Base-by-base conservation (phyloP, 169 alveolate species). In the Cryptosporidium meleagridis region DNA sequence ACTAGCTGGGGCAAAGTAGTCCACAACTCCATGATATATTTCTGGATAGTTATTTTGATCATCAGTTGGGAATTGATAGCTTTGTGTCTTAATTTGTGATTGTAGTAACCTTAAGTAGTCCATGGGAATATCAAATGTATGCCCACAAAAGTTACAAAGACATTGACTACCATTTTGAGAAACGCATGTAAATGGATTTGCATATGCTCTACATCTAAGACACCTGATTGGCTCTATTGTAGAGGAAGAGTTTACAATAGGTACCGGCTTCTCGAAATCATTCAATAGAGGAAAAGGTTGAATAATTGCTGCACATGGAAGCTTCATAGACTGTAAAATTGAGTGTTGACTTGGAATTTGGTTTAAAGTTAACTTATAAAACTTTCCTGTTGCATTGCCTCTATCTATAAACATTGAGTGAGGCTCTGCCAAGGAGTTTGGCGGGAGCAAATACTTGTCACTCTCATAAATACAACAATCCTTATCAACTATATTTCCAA, bases 121-220 rank as follows among this genome's bases (percentile, higher is more conserved):
- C 37, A 62, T 62, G 10, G 89, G 89, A 23, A 80, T 89, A 70
- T 45, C 91, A 84, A 92, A 92, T 33, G 86, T 84, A 52, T 91
- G 91, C 9, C 91, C 92, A 61, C 94, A 92, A 72, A 92, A 86
- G 85, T 87, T 92, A 72, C 94, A 92, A 37, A 86, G 68, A 72
- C 94, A 92, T 41, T 92, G 92, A 45, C 72, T 86, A 70, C 94
- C 92, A 21, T 72, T 85, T 41, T 80, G 68, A 44, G 94, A 91
- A 69, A 92, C 85, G 37, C 92, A 53, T 85, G 92, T 92, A 68
- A 92, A 92, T 33, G 94, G 93, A 23, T 91, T 87, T 41, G 89
- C 85, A 84, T 92, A 92, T 16, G 91, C 91, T 85, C 91, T 75
- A 68, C 94, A 92, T 68, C 80, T 68, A 26, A 86, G 71, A 80